Base-by-base conservation (phyloP, 2,329 filamentous ascomycete genomes). In the Aureobasidium lini region DNA sequence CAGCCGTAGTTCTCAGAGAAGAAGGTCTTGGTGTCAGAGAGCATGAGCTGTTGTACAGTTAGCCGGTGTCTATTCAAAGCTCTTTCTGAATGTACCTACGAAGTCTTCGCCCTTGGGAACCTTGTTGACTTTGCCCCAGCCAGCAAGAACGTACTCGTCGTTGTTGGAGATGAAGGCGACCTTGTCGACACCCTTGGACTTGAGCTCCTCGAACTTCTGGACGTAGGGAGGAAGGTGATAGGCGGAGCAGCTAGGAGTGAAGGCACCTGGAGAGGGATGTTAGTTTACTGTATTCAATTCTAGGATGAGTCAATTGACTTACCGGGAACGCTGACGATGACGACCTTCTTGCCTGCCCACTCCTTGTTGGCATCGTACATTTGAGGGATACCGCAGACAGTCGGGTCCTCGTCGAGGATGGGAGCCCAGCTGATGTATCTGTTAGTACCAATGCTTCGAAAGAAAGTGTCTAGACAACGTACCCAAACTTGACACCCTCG, bases 171-270 rank as follows among this genome's bases (percentile, higher is more conserved):
- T 86, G 70, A 94, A 84, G 66, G 90, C 83, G 68, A 95, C 84
- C 64, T 87, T 75, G 75, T 95, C 90, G 66, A 95, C 88, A 68
- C 89, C 90, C 81, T 93, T 93, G 71, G 78, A 77, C 77, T 85
- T 86, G 74, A 95, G 80, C 70, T 86, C 79, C 57, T 83, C 78
- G 66, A 86, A 77, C 72, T 89, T 86, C 73, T 83, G 76, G 67
- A 93, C 83, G 81, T 90, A 95, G 63, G 87, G 87, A 62, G 89
- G 88, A 62, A 95, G 79, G 78, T 95, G 90, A 73, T 81, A 81
- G 69, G 84, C 87, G 67, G 89, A 87, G 84, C 91, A 95, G 68
- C 88, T 88, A 31, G 90, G 90, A 43, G 90, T 95, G 81, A 95
- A 95, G 67, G 89, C 89, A 66, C 87, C 86, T 75, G 77, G 4